Percentiles rank a stretch among this genome's conserved stretches.
Evolutionary conservation across 1,139 yeast species (phyloP).

Genomic region (Yamadazyma diospyri): DNA sequence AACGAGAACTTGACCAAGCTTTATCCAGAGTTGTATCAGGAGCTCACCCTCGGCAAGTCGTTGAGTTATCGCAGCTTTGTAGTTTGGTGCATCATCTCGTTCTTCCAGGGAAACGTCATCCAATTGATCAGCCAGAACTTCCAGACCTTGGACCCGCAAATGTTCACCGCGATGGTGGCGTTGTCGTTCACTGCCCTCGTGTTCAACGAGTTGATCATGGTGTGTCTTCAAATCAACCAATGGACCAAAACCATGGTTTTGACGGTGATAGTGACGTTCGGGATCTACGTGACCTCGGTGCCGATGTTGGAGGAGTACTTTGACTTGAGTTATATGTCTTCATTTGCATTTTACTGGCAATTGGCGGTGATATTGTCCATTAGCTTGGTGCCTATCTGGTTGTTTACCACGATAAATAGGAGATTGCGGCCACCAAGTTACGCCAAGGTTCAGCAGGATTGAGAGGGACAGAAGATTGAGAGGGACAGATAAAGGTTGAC

Average conservation of each 20-base stretch:
- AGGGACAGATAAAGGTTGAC: too few relatives aligned
- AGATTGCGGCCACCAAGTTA: conserved; percentile 89
- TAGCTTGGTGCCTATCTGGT: conserved; percentile 88
- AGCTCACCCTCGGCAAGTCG: conserved; percentile 82
- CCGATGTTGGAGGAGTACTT: conserved; percentile 87
- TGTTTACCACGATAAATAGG: conserved; percentile 69
- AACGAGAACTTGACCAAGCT: conserved; percentile 84
- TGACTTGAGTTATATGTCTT: conserved; percentile 60
- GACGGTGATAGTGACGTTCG: conserved; percentile 67
- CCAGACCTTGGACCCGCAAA: conserved; percentile 53
- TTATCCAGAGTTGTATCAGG: conserved; percentile 94
- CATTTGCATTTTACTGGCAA: conserved; percentile 68
- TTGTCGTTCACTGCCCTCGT: conserved; percentile 78
- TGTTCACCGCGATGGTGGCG: conserved; percentile 77
- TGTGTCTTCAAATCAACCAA: conserved; percentile 82
- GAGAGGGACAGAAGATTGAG: too few relatives aligned
- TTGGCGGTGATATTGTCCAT: conserved; percentile 57
- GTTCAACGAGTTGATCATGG: conserved; percentile 88
- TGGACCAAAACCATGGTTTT: conserved; percentile 82
- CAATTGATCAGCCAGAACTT: conserved; percentile 79
- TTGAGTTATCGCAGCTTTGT: conserved; percentile 84
- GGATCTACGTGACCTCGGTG: conserved; percentile 64
- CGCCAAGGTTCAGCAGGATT: conserved; percentile 89
- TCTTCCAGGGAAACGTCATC: conserved; percentile 81
- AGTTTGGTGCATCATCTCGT: conserved; percentile 84